Conservation (phyloP, 768 basidiomycete genomes). For the Auricularia sp. region DNA sequence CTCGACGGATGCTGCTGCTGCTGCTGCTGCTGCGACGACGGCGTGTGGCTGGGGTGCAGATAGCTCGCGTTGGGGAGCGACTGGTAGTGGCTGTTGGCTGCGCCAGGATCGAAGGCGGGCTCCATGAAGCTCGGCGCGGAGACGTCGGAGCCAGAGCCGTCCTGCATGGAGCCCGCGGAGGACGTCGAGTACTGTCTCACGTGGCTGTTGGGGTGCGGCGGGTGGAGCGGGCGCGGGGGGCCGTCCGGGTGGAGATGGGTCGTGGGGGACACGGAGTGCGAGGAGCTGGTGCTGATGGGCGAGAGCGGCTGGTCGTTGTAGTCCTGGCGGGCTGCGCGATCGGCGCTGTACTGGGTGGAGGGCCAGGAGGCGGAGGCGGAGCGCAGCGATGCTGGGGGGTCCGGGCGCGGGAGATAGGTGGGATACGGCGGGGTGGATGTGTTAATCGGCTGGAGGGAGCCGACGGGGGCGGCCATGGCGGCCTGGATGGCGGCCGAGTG, state of each 20-base stretch:
- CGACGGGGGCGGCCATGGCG: not conserved
- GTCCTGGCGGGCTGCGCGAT: not conserved
- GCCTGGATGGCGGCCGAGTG: not conserved
- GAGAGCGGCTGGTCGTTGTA: not conserved
- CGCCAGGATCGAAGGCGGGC: not conserved
- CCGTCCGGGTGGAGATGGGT: not conserved
- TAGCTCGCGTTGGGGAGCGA: not conserved
- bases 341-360: not conserved
- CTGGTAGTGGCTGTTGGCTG: not conserved
- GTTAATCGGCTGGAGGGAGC: not conserved
- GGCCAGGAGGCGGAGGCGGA: not conserved
- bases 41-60: not conserved
- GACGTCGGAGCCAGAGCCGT: not conserved
- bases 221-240: not conserved
- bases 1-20: not conserved
- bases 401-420: not conserved
- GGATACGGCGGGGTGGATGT: not conserved
- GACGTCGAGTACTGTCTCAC: not conserved
- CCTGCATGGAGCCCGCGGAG: not conserved
- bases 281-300: not conserved
- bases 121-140: conserved; percentile 2
- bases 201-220: not conserved
- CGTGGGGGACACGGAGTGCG: not conserved
- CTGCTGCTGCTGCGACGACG: not conserved
- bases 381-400: not conserved